These are phyloP conservation scores for Chaetomium cochliodes DNA, from an alignment of 495 filamentous ascomycete genomes.

Conservation along the genomic window DNA sequence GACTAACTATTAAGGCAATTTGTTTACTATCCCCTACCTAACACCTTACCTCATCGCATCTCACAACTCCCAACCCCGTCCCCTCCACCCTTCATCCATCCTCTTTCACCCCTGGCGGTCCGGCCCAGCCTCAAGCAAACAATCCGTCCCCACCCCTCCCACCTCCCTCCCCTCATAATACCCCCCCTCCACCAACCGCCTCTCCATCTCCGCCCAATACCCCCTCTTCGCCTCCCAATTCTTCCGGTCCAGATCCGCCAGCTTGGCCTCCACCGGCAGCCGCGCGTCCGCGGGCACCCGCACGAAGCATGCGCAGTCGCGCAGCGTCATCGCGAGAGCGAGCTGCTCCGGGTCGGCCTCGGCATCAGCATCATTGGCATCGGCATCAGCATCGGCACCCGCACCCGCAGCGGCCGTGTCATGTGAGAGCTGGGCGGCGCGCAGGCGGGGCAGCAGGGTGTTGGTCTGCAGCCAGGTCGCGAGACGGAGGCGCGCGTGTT, in stretches of 20 bases:
- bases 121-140: not conserved
- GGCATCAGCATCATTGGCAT: conserved; percentile 34
- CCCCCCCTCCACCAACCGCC: conserved; percentile 60
- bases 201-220: conserved; percentile 72
- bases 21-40: no score
- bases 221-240: conserved; percentile 63
- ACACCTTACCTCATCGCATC: no score
- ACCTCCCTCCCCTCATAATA: conserved; percentile 66
- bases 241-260: conserved; percentile 90
- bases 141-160: not conserved
- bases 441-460: conserved; percentile 47
- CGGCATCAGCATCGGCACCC: no score
- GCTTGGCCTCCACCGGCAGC: conserved; percentile 60
- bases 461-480: conserved; percentile 33
- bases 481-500: conserved; percentile 26
- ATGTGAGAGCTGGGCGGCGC: conserved; percentile 51
- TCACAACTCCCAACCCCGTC: no score
- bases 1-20: no score
- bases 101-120: not conserved
- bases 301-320: conserved; percentile 84
- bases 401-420: no score
- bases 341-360: conserved; percentile 39
- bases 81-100: no score
- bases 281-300: conserved; percentile 49
- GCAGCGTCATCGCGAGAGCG: conserved; percentile 70